Base-by-base conservation (phyloP, 768 basidiomycete genomes). In the Boletus pseudopeckii region DNA sequence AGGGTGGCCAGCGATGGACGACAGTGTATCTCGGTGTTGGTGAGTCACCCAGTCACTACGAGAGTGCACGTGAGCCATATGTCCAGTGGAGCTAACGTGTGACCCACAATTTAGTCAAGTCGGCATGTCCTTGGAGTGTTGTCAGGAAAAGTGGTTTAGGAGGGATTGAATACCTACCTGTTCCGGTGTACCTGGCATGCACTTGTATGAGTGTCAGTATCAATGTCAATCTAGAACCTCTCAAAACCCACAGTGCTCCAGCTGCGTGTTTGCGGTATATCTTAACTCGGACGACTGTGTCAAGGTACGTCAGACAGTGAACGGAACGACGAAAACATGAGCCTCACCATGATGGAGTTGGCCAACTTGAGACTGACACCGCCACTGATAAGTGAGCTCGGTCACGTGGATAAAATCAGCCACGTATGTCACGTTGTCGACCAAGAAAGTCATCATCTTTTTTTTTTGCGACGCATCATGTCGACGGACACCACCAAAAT, bases 21-120 rank as follows among this genome's bases (percentile, higher is more conserved):
- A 76, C 56, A 92, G 75, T n/a, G 93, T 95, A 70, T 98, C 96
- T 39, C 96, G 85, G 74, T 98, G 95, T 66, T 98, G 96, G 72
- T 98, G 92, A 7, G 93, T 97, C 43, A 96, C 72, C 96, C 96
- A 98, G 67, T 98, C 96, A 72, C 96, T 98, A 30, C 8, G 65
- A 3, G 5, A 48, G 32, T 37, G 18, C 60, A 64, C 58, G 60
- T 60, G 11, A 52, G 45, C 46, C 45, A 39, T 39, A 32, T 33
- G 43, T 57, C 30, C 38, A 26, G 11, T 1, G 33, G 18, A 40
- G 24, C n/a, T n/a, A 48, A 38, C 10, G 14, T 17, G 22, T 24
- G 37, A 75, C 92, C 57, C 64, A 97, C 96, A 88, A 94, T 77
- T 98, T 98, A 7, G 92, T 91, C 68, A 95, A 74, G 71, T 99